Base-by-base conservation (phyloP, 2,329 filamentous ascomycete species). In the Xylaria sp. region DNA sequence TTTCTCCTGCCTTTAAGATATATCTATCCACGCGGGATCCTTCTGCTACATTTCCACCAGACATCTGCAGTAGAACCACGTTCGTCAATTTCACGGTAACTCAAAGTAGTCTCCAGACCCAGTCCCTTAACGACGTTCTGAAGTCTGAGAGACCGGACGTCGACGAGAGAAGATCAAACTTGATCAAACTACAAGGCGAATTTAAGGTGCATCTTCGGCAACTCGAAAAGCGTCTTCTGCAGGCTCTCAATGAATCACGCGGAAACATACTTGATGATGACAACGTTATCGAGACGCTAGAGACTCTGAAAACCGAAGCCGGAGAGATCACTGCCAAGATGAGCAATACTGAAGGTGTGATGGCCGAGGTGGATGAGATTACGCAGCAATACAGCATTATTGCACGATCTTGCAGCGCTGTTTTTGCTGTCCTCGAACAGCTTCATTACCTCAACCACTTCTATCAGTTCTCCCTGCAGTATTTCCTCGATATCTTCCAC, bases 31-130 rank as follows among this genome's bases (percentile, higher is more conserved):
- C 96, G 1, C 86, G 94, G 71, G 95, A 99, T 79, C 96, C 96
- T 1, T 99, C 96, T 41, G 94, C 95, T 25, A 92, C 90, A 7
- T 99, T 99, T 75, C 88, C 95, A 7, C 96, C 95, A 0, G 95
- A 99, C 74, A 92, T 99, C 66, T 99, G 96, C 87, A 97, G 93
- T 82, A 87, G 96, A 72, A 98, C 95, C 6, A 99, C 96, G 0
- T 97, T 99, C 78, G 95, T 99, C 84, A 99, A 99, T 79, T 99
- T 99, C 71, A 98, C 96, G 1, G 94, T 99, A 65, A 99, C 95
- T 4, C 94, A 98, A 80, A 97, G 95, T 85, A 98, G 94, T 83
- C 84, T 99, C 73, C 95, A 97, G 79, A 98, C 95, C 1, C 95
- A 99, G 78, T 97, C 95, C 1, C 87, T 99, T 68, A 97, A 97